A percentile compares a stretch with the other conserved stretches of the same genome.
Conservation (phyloP, 2,329 filamentous ascomycete genomes). For the Westerdykella sp. region DNA sequence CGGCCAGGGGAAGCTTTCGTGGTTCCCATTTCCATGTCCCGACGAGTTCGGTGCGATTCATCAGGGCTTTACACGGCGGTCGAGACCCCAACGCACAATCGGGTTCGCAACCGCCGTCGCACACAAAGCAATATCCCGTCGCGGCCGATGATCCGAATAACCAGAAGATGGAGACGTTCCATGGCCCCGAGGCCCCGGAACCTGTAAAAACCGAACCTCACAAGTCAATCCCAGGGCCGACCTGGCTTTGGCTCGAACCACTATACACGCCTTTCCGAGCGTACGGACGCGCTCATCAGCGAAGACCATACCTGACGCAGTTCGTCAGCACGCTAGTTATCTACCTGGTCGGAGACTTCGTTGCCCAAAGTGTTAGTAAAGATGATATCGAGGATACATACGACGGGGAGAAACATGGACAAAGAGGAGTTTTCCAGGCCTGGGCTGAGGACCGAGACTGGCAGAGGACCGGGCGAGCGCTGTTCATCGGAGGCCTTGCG, state of each 20-base stretch:
- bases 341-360: slow-evolving; percentile 71
- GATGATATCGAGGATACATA: slow-evolving; percentile 7
- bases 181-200: too few relatives aligned
- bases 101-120: too few relatives aligned
- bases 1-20: too few relatives aligned
- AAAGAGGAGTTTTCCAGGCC: slow-evolving; percentile 33
- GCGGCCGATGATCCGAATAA: too few relatives aligned
- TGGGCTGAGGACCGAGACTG: slow-evolving; percentile 42
- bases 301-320: slow-evolving; percentile 73
- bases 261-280: slow-evolving; percentile 42
- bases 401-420: slow-evolving; percentile 12
- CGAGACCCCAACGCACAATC: too few relatives aligned
- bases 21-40: too few relatives aligned
- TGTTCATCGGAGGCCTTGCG: slow-evolving; percentile 66
- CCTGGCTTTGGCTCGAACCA: slow-evolving; percentile 44
- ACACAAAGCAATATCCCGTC: too few relatives aligned
- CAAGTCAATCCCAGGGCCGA: slow-evolving; percentile 39
- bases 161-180: too few relatives aligned
- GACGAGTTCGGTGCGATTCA: too few relatives aligned
- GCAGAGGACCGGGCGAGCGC: slow-evolving; percentile 59
- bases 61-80: too few relatives aligned
- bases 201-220: not conserved
- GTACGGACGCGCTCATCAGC: slow-evolving; percentile 66
- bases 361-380: slow-evolving; percentile 60
- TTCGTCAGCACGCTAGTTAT: slow-evolving; percentile 68